A percentile compares a stretch with the other conserved stretches of the same genome.
These are phyloP conservation scores for Annulohypoxylon truncatum DNA, from an alignment of 2,329 filamentous ascomycete genomes.

Conservation along the genomic window DNA sequence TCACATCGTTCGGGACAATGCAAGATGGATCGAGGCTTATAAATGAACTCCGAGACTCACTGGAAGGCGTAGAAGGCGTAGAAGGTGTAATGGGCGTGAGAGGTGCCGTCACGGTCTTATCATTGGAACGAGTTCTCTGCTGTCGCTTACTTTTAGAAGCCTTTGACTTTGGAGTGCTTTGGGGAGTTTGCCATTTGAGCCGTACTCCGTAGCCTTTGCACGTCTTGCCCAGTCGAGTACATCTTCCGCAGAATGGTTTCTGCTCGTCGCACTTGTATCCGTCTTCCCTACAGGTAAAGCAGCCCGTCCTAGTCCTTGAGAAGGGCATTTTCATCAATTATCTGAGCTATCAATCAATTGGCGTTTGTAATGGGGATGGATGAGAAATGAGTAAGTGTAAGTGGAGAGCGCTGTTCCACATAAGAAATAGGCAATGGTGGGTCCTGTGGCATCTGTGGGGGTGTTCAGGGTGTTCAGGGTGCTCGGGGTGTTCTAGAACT, in stretches of 20 bases:
- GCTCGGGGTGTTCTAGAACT: background rate
- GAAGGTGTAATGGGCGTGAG: background rate
- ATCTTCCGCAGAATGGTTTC: constrained; percentile 49
- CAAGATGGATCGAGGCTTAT: constrained; percentile 28
- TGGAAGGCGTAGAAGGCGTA: background rate
- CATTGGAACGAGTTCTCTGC: constrained; percentile 7
- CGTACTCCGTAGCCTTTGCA: constrained; percentile 50
- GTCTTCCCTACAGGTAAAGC: constrained; percentile 49
- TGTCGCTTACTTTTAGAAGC: constrained; percentile 17
- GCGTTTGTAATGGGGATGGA: background rate
- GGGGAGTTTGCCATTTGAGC: constrained; percentile 46
- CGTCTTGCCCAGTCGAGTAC: constrained; percentile 46
- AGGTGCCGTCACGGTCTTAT: background rate
- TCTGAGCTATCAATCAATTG: background rate
- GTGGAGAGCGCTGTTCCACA: background rate
- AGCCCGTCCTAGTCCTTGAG: constrained; percentile 47
- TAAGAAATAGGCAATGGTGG: background rate
- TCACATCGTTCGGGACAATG: constrained; percentile 30
- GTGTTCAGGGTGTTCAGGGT: no score
- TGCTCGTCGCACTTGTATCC: constrained; percentile 52
- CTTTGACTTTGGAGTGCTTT: constrained; percentile 21
- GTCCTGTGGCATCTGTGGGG: background rate
- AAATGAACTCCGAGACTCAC: background rate
- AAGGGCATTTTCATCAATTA: constrained; percentile 32
- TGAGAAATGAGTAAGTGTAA: background rate